Conservation (phyloP, 768 basidiomycete species). For the Trametes elegans region DNA sequence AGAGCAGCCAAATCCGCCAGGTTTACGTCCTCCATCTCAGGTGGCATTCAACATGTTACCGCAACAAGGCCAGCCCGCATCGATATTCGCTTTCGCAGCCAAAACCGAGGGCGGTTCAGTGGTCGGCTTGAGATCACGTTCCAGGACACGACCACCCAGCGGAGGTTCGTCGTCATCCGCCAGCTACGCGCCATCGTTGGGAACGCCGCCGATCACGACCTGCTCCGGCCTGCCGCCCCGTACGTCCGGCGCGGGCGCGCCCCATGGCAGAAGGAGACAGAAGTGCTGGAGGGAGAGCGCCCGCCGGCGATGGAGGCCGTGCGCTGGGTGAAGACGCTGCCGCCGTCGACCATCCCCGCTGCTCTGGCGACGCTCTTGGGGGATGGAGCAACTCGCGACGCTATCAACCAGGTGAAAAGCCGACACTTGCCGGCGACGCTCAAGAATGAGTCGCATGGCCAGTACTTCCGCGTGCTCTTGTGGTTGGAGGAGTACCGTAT, state of each 20-base stretch:
- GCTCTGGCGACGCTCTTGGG: background rate
- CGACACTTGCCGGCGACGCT: constrained; percentile 40
- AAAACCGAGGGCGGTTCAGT: constrained; percentile 43
- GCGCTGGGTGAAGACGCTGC: constrained; percentile 18
- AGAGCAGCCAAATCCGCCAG: too few relatives aligned
- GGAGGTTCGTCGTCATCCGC: constrained; percentile 29
- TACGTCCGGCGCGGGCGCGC: constrained; percentile 33
- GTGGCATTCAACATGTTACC: background rate
- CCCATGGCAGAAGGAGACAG: background rate
- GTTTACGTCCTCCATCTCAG: background rate
- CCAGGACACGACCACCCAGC: constrained; percentile 26
- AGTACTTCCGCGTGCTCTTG: constrained; percentile 49
- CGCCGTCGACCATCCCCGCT: constrained; percentile 8
- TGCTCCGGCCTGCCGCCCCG: constrained; percentile 43
- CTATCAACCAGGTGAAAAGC: background rate
- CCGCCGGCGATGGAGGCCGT: constrained; percentile 18
- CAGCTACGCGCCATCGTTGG: constrained; percentile 47
- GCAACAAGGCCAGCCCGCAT: constrained; percentile 16
- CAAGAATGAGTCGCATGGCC: constrained; percentile 39
- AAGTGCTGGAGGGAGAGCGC: background rate
- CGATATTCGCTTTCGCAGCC: constrained; percentile 33
- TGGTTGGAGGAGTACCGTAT: constrained; percentile 49
- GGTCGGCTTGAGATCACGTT: constrained; percentile 55
- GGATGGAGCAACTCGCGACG: background rate
- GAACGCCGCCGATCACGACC: constrained; percentile 45